These are phyloP conservation scores for Curvularia hawaiiensis DNA, from an alignment of 2,329 filamentous ascomycete genomes.

Conservation along the genomic window DNA sequence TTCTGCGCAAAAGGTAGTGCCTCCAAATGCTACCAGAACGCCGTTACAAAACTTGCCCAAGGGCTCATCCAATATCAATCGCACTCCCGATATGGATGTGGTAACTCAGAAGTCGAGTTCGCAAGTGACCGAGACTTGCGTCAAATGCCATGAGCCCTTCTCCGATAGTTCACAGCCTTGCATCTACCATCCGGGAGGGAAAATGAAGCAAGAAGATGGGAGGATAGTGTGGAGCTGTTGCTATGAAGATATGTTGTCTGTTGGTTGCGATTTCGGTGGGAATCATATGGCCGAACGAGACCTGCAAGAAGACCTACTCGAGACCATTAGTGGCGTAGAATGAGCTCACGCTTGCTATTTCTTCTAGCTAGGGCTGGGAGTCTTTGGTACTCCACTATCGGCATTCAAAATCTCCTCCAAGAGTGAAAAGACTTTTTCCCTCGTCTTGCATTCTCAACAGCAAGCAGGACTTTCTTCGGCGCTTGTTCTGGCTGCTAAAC, in stretches of 20 bases:
- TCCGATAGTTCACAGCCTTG: constrained; percentile 16
- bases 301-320: background rate
- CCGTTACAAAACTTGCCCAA: background rate
- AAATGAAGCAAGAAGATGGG: background rate
- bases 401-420: background rate
- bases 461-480: background rate
- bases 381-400: background rate
- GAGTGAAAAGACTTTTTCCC: background rate
- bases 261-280: constrained; percentile 19
- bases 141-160: constrained; percentile 20
- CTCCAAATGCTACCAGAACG: background rate
- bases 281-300: constrained; percentile 9
- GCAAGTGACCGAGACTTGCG: constrained; percentile 14
- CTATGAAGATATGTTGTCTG: constrained; percentile 6
- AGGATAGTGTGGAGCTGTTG: constrained; percentile 19
- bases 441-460: background rate
- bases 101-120: background rate
- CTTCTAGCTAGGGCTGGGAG: background rate
- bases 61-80: background rate
- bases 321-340: background rate
- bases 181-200: constrained; percentile 24
- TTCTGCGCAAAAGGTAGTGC: constrained; percentile 5
- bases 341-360: background rate
- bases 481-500: background rate
- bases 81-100: background rate